phyloP scores from a whole-genome alignment of 148 eudicot genomes.

The Fagopyrum tataricum region DNA sequence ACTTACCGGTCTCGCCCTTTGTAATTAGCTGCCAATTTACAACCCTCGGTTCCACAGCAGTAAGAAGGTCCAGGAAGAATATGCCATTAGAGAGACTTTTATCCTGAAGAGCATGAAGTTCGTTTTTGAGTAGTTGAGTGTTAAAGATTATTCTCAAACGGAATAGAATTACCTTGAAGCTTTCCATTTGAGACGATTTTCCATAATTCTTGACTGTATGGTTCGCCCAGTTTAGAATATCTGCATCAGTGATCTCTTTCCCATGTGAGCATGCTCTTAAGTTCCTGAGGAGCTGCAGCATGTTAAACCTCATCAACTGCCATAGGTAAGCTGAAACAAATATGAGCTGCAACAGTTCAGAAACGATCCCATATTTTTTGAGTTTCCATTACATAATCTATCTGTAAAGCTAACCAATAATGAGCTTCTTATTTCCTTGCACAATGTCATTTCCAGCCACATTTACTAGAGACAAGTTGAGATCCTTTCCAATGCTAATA shows the following conservation, averaged over 20 bases:
- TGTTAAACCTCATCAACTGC: constrained; percentile 92
- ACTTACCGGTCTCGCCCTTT: constrained; percentile 72
- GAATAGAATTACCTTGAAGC: constrained; percentile 54
- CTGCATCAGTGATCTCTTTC: constrained; percentile 72
- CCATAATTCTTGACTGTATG: constrained; percentile 55
- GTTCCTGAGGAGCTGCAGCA: constrained; percentile 81
- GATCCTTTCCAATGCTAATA: constrained; percentile 53
- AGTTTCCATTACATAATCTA: neutral
- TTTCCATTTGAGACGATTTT: constrained; percentile 60
- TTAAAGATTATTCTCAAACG: neutral
- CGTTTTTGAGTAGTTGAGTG: neutral
- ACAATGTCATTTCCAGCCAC: constrained; percentile 77
- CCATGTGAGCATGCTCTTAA: constrained; percentile 73
- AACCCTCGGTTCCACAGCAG: constrained; percentile 87
- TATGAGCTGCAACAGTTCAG: constrained; percentile 9
- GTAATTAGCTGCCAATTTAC: constrained; percentile 87
- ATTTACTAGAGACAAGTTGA: constrained; percentile 76
- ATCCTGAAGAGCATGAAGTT: constrained; percentile 37
- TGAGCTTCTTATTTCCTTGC: constrained; percentile 81
- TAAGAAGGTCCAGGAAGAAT: constrained; percentile 86
- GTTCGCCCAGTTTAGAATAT: constrained; percentile 89
- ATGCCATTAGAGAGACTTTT: constrained; percentile 67
- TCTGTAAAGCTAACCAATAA: constrained; percentile 40
- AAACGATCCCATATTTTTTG: neutral
- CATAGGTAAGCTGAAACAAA: constrained; percentile 67